Evolutionary conservation across 192 early-diverging fungal species (phyloP), one percentile per base, ranked within the genome.

Genomic region (Entomortierella parvispora): DNA sequence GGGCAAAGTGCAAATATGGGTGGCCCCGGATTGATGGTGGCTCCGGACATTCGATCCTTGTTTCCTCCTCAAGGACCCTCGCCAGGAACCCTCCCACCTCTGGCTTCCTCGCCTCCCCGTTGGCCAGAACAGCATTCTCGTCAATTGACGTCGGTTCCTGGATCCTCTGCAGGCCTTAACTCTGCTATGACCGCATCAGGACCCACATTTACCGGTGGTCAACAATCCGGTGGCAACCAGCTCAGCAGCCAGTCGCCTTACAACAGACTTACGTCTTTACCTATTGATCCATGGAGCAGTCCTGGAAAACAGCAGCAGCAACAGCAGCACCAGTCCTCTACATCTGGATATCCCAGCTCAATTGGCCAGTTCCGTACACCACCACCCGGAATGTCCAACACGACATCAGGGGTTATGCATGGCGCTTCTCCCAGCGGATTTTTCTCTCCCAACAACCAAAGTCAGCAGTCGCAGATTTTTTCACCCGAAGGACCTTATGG

Each of bases 401-500:
- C 31, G 14, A 51, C 59, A n/a, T 47, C 65, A 23, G 56, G 32
- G 3, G 15, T 22, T 11, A 33, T 22, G n/a, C 57, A 58, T 45
- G 57, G 42, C 4, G 15, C 34, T 42, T 33, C 42, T 15, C 32
- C 32, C 25, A 68, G 33, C 29, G 61, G 60, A 23, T 77, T 52
- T 28, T 77, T 62, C 48, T 58, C 74, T 5, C 56, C 66, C 12
- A 42, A 53, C n/a, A 51, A 28, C 18, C 65, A 77, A 8, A 34
- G 45, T 18, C 56, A 52, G 12, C 68, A 62, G 25, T 17, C 33
- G 8, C 56, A 58, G 32, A 44, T 72, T 7, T 77, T 77, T 52
- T 68, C 74, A 14, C 66, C 74, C 11, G 74, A 77, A 48, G 74
- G 74, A 12, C 74, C 74, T n/a, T 77, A 77, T 22, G 60, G 58